phyloP scores from a whole-genome alignment of 768 basidiomycete species.

The Tricholoma hemisulphureum region DNA sequence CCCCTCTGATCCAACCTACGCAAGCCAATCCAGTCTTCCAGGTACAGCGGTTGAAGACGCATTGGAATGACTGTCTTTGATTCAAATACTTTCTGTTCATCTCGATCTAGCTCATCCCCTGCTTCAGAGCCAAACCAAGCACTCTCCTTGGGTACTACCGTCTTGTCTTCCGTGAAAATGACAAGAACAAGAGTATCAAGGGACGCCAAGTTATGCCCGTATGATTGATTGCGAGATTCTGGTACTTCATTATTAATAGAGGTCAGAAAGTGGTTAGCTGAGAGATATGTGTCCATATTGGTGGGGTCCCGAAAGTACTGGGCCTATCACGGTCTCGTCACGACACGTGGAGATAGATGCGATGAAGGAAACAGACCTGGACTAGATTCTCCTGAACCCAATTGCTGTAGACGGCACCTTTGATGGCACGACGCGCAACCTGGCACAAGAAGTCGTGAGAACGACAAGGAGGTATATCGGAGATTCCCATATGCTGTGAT shows the following conservation, averaged over 20 bases:
- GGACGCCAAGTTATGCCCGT: slow-evolving; percentile 56
- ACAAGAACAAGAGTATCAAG: slow-evolving; percentile 71
- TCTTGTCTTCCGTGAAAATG: slow-evolving; percentile 69
- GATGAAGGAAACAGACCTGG: slow-evolving; percentile 44
- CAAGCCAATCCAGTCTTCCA: slow-evolving; percentile 81
- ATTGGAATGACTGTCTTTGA: slow-evolving; percentile 55
- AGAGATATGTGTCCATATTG: slow-evolving; percentile 56
- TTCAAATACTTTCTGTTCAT: slow-evolving; percentile 9
- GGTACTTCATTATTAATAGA: slow-evolving; percentile 78
- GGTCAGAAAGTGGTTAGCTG: slow-evolving; percentile 63
- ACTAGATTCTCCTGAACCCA: slow-evolving; percentile 80
- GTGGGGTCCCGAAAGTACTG: slow-evolving; percentile 82
- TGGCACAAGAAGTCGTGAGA: slow-evolving; percentile 70
- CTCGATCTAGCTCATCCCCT: slow-evolving; percentile 30
- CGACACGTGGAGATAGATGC: not conserved
- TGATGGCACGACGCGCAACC: slow-evolving; percentile 58
- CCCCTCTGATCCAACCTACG: slow-evolving; percentile 66
- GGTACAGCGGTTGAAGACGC: slow-evolving; percentile 69
- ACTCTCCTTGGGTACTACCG: slow-evolving; percentile 81
- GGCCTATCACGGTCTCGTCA: slow-evolving; percentile 45
- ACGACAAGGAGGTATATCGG: slow-evolving; percentile 67
- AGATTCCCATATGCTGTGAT: slow-evolving; percentile 83
- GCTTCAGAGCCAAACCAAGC: slow-evolving; percentile 83
- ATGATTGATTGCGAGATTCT: slow-evolving; percentile 54
- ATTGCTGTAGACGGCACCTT: slow-evolving; percentile 61